Evolutionary conservation across 2,329 filamentous ascomycete species (phyloP).

Genomic region (Aureobasidium mangrovei): DNA sequence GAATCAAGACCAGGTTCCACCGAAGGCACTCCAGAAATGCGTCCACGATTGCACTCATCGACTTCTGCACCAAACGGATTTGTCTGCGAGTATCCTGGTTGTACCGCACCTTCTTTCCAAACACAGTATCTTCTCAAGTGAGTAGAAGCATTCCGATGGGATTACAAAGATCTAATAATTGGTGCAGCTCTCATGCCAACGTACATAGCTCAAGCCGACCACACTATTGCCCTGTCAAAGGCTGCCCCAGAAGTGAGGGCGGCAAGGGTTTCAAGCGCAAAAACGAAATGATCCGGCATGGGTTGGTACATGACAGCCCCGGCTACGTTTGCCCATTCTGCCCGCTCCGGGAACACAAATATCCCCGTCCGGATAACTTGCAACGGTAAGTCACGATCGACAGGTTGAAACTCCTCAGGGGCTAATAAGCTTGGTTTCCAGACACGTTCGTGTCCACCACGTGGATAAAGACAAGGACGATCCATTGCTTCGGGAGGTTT

Average conservation of each 20-base stretch:
- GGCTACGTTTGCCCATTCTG: constrained; percentile 97
- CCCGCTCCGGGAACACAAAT: constrained; percentile 85
- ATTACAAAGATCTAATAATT: background rate
- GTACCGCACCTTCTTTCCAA: constrained; percentile 64
- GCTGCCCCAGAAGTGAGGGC: constrained; percentile 50
- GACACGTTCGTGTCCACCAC: constrained; percentile 90
- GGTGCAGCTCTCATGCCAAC: constrained; percentile 57
- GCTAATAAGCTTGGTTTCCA: constrained; percentile 30
- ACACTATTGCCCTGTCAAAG: constrained; percentile 53
- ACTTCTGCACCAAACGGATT: constrained; percentile 29
- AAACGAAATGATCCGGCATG: constrained; percentile 65
- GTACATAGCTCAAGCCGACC: constrained; percentile 56
- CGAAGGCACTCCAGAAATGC: constrained; percentile 22
- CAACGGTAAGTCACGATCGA: constrained; percentile 57
- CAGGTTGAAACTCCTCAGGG: background rate
- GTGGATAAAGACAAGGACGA: constrained; percentile 85
- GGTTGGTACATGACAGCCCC: constrained; percentile 85
- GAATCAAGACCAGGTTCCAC: constrained; percentile 24
- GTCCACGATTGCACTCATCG: constrained; percentile 20
- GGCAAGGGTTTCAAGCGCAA: constrained; percentile 61
- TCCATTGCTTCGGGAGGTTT: constrained; percentile 66
- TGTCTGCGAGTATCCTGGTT: constrained; percentile 54
- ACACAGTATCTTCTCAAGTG: constrained; percentile 69
- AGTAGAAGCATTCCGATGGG: constrained; percentile 20
- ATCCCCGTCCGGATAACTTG: constrained; percentile 89